Base-by-base conservation (phyloP, 2,329 filamentous ascomycete species). In the Furcasterigmium sp. region DNA sequence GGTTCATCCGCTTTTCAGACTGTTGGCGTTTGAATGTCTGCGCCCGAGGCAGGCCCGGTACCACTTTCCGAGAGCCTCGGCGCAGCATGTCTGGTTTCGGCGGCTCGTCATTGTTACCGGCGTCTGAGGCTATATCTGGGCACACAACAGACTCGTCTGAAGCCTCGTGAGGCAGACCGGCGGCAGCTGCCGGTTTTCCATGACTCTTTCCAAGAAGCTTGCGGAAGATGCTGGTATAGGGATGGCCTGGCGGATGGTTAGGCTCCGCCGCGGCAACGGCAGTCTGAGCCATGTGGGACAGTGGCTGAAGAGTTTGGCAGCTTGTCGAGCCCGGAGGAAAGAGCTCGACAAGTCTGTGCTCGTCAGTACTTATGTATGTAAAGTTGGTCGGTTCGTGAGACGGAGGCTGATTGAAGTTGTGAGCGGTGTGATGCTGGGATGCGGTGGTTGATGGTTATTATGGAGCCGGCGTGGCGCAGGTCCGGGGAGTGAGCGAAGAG, bases 21-120 rank as follows among this genome's bases (percentile, higher is more conserved):
- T 86, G 78, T 61, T 91, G 88, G 54, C 90, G 80, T 63, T 83
- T 85, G 65, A 94, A 90, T 0, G 88, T 94, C 54, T 84, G 80
- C 5, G 82, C 72, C 39, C 88, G 79, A 30, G 89, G 87, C 29
- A 95, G 68, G 14, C 85, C 84, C 15, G 89, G 85, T 14, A 91
- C 80, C n/a, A 89, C 87, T 56, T 75, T 81, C 52, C 79, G 65
- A 23, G 69, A 69, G 46, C 65, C 60, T 47, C 70, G 70, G 42
- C 67, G 66, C 18, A 67, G 62, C 37, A 69, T 46, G 35, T 62
- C 64, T 18, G 60, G 56, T 46, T 55, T 62, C 41, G 53, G 47
- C 23, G 50, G 46, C 35, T 64, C 64, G 41, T 54, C 55, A 42
- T 65, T 64, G 40, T 55, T 56, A 41, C 42, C 21, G 11, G 7